Percentiles rank a stretch among this genome's conserved stretches.
Evolutionary conservation across 345 rosid species (phyloP).

Genomic region (Sisymbrium irio): DNA sequence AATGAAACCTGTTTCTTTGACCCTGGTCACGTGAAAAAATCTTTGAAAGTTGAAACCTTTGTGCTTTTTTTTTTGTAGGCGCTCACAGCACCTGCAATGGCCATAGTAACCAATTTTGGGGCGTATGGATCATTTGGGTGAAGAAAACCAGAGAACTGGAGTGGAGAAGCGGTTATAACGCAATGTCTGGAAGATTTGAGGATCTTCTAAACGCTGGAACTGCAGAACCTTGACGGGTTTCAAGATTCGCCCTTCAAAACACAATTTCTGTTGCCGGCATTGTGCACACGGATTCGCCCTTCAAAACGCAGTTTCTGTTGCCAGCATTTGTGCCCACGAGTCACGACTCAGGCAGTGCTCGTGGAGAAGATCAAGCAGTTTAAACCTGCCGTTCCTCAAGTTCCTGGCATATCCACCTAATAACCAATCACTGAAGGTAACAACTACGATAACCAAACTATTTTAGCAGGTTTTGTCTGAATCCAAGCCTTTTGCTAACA

Average conservation of each 20-base stretch:
- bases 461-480: constrained; percentile 1
- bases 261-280: too few relatives aligned
- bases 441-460: too few relatives aligned
- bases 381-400: constrained; percentile 53
- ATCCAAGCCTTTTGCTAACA: neutral
- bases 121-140: constrained; percentile 64
- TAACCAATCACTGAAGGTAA: constrained; percentile 8
- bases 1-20: neutral
- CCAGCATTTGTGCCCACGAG: constrained; percentile 65
- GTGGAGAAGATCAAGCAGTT: constrained; percentile 65
- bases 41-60: neutral
- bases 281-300: too few relatives aligned
- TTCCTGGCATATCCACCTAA: constrained; percentile 72
- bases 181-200: constrained; percentile 65
- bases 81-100: constrained; percentile 67
- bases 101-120: constrained; percentile 78
- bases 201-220: constrained; percentile 74
- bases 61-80: constrained; percentile 54
- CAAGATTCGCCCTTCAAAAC: too few relatives aligned
- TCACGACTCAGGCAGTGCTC: constrained; percentile 81
- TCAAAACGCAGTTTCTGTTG: constrained; percentile 78
- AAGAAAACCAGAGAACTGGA: constrained; percentile 55
- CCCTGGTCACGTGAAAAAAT: neutral
- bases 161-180: constrained; percentile 80
- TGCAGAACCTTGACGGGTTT: constrained; percentile 72